Evolutionary conservation across 169 alveolate species (phyloP), one percentile per base, ranked within the genome.

Genomic region (Cryptosporidium ubiquitum): DNA sequence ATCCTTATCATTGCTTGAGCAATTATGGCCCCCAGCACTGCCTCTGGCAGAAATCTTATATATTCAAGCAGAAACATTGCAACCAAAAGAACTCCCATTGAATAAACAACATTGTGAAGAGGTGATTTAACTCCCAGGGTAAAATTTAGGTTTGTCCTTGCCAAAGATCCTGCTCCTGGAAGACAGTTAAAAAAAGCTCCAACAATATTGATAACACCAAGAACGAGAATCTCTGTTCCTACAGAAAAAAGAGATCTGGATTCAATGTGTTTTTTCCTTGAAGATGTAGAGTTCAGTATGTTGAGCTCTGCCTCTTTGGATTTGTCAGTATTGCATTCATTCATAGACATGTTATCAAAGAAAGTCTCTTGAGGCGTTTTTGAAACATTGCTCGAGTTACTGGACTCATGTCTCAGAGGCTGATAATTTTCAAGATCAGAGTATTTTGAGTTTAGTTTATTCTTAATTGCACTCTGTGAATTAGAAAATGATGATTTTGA

Each of bases 121-220:
- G 86, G 86, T 12, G 86, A 29, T 57, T 58, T 74, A 3, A 74
- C 70, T 74, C 70, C 70, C 18, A 74, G 51, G 7, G 70, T 74
- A 35, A 52, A 74, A 14, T 74, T 74, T 52, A 55, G 26, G 35
- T 74, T 74, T 31, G 86, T 74, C 18, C 86, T 74, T 12, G 86
- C 86, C 20, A 74, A 55, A 4, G 86, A 74, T 74, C 73, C 86
- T 14, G 86, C 86, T 39, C 86, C 86, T 16, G 86, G 86, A 74
- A 74, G 86, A 35, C 86, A 74, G 35, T 74, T 52, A 16, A 74
- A 74, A 20, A 74, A 74, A 18, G 86, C 61, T 14, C 86, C 86
- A 74, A 74, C 70, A 37, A 74, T 74, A 74, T 74, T 74, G 16
- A 74, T 58, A 2, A 57, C 40, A 5, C 86, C 86, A 9, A 74